phyloP scores from a whole-genome alignment of 192 early-diverging fungal species.

The Rhizophlyctis rosea region DNA sequence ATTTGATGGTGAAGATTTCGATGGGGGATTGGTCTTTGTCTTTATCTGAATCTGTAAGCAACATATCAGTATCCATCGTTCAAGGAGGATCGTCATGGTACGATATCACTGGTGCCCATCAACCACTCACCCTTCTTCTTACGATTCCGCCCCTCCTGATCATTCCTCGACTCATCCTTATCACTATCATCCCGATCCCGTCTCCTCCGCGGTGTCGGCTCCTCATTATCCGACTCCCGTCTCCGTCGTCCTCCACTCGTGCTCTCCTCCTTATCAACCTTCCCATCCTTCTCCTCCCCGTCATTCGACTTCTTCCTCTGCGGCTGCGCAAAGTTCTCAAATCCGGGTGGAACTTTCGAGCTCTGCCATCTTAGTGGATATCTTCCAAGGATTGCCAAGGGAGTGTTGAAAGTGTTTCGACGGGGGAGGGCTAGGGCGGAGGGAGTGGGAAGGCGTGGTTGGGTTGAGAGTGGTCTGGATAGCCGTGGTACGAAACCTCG shows the following conservation, averaged over 20 bases:
- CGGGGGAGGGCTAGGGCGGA: too few species aligned
- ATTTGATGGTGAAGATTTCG: slow-evolving; percentile 23
- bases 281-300: not conserved
- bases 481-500: too few species aligned
- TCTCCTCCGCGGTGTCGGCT: slow-evolving; percentile 7
- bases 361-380: too few species aligned
- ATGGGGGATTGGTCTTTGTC: slow-evolving; percentile 8
- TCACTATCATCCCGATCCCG: not conserved
- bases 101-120: not conserved
- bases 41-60: not conserved
- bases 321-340: not conserved
- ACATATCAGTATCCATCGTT: not conserved
- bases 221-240: slow-evolving; percentile 6
- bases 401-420: too few species aligned
- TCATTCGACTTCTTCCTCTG: not conserved
- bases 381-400: too few species aligned
- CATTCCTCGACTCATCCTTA: slow-evolving; percentile 13
- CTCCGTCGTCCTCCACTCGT: not conserved
- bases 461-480: too few species aligned
- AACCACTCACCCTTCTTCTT: slow-evolving; percentile 15
- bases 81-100: not conserved
- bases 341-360: not conserved
- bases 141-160: slow-evolving; percentile 19
- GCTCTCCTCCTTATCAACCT: not conserved
- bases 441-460: too few species aligned